These are phyloP conservation scores for Tuber magnatum DNA, from an alignment of 495 filamentous ascomycete species.

Conservation along the genomic window DNA sequence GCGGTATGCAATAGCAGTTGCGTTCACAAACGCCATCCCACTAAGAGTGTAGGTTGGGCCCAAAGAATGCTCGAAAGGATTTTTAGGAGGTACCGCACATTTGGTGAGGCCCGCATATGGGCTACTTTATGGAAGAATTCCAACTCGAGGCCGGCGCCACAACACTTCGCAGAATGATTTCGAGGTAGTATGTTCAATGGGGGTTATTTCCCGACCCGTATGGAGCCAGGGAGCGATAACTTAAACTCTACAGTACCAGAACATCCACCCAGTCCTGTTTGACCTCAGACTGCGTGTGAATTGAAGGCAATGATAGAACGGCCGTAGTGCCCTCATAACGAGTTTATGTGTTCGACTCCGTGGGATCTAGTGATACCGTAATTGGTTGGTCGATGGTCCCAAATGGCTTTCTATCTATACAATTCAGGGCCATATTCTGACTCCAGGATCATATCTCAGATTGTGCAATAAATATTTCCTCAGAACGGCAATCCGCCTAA, in stretches of 20 bases:
- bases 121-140: background rate
- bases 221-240: background rate
- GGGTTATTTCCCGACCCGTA: background rate
- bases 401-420: no score
- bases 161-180: background rate
- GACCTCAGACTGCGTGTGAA: background rate
- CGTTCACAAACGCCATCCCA: no score
- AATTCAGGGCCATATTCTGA: background rate
- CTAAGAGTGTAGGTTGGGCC: no score
- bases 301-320: background rate
- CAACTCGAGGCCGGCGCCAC: no score
- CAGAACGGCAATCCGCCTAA: background rate
- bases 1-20: no score
- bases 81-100: background rate
- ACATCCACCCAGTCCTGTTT: background rate
- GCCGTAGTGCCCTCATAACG: background rate
- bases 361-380: background rate
- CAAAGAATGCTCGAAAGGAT: background rate
- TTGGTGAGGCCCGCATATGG: background rate
- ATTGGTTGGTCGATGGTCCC: no score
- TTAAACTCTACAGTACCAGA: no score
- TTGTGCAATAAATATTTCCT: background rate
- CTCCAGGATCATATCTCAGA: background rate
- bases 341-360: background rate
- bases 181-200: background rate